phyloP scores from a whole-genome alignment of 441 rosid genomes.

The Mallotus repandus region DNA sequence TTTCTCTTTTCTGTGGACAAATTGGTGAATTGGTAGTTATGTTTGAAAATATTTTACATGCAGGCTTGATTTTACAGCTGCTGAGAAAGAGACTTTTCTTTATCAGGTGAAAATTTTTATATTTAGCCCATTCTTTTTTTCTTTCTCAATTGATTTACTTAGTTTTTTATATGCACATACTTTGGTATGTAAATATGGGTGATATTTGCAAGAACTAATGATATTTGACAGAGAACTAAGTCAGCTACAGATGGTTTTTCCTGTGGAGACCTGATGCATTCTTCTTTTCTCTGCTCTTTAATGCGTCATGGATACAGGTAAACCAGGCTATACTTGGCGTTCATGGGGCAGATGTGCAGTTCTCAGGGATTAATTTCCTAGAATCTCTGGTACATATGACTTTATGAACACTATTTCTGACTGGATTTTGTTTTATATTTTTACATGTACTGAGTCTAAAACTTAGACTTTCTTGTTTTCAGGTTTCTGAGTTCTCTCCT shows the following conservation, averaged over 20 bases:
- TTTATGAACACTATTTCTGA: conserved; percentile 18
- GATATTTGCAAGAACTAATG: background rate
- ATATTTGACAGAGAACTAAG: background rate
- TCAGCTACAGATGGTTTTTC: background rate
- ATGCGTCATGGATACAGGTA: conserved; percentile 46
- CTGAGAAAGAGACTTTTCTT: conserved; percentile 83
- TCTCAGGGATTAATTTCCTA: conserved; percentile 75
- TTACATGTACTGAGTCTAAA: background rate
- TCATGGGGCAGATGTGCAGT: conserved; percentile 81
- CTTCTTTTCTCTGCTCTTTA: background rate
- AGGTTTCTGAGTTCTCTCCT: conserved; percentile 98
- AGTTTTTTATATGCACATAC: background rate
- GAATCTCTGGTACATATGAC: conserved; percentile 72
- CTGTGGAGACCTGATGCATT: background rate
- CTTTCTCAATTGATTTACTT: background rate
- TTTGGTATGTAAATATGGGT: background rate
- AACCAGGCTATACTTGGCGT: conserved; percentile 77
- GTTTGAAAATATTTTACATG: conserved; percentile 26
- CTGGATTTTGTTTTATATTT: conserved; percentile 22
- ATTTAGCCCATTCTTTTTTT: background rate
- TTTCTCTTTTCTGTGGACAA: background rate
- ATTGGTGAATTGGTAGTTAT: conserved; percentile 8
- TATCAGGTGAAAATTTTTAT: conserved; percentile 54
- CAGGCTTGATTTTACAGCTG: conserved; percentile 87
- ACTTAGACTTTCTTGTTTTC: conserved; percentile 27